Percentiles rank a stretch among this genome's conserved stretches.
phyloP scores from a whole-genome alignment of 75 land plant genomes.

The Chamaecyparis obtusa region DNA sequence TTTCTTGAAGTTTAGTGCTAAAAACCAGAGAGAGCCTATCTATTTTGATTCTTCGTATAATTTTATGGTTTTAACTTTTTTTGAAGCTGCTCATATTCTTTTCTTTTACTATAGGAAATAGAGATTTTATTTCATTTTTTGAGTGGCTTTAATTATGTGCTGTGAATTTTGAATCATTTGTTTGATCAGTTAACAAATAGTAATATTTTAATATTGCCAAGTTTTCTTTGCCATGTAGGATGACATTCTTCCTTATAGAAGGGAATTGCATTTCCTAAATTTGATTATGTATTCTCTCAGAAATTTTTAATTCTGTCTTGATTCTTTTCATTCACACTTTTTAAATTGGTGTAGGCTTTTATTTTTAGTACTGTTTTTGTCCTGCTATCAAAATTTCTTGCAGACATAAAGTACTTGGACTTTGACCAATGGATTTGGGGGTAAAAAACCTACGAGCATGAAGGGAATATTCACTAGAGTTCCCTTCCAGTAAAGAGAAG shows the following conservation, averaged over 20 bases:
- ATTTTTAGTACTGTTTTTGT: too few relatives aligned
- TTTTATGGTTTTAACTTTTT: not conserved
- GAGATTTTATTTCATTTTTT: not conserved
- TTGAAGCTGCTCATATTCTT: not conserved
- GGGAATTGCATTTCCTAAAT: not conserved
- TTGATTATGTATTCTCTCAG: not conserved
- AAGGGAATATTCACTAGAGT: too few relatives aligned
- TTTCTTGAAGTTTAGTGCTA: not conserved
- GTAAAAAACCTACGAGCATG: too few relatives aligned
- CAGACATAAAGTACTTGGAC: too few relatives aligned
- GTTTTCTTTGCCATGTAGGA: not conserved
- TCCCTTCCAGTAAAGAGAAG: too few relatives aligned
- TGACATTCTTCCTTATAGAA: not conserved
- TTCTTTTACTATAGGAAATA: not conserved
- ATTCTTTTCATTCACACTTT: not conserved
- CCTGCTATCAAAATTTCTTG: too few relatives aligned
- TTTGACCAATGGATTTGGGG: too few relatives aligned
- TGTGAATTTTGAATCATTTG: conserved; percentile 5
- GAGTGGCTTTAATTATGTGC: not conserved
- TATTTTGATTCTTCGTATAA: not conserved
- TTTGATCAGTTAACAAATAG: not conserved
- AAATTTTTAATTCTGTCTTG: not conserved
- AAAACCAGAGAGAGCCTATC: not conserved
- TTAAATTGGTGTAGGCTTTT: not conserved
- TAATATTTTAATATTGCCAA: not conserved